phyloP scores from a whole-genome alignment of 257 asterid genomes.

The Solanum piurae region DNA sequence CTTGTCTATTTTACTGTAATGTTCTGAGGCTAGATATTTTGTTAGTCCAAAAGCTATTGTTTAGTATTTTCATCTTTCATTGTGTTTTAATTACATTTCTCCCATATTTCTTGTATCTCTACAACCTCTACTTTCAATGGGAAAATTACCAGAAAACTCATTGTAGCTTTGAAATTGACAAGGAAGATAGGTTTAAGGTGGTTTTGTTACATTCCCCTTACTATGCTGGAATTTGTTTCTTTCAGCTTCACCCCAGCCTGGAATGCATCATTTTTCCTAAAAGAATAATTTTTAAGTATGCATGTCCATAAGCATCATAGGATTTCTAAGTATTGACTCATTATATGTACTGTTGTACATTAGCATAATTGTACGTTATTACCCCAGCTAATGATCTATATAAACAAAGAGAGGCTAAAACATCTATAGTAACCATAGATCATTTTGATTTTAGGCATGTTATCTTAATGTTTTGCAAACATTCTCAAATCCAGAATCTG shows the following conservation, averaged over 20 bases:
- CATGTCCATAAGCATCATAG: not conserved
- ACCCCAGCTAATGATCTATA: not conserved
- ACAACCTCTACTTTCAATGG: not conserved
- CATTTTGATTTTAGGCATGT: not conserved
- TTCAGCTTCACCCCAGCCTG: not conserved
- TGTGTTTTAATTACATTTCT: not conserved
- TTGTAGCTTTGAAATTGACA: not conserved
- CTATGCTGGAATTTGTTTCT: not conserved
- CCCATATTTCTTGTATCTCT: not conserved
- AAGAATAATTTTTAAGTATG: not conserved
- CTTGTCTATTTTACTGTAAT: not conserved
- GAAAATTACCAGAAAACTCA: not conserved
- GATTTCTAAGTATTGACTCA: not conserved
- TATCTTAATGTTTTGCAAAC: not conserved
- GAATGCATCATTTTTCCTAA: not conserved
- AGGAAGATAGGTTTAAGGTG: not conserved
- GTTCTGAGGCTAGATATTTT: slow-evolving; percentile 16
- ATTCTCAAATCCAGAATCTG: not conserved
- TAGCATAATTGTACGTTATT: not conserved
- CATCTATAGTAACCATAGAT: not conserved
- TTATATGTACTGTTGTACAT: not conserved
- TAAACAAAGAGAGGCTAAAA: not conserved
- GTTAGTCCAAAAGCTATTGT: slow-evolving; percentile 21
- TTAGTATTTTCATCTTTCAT: slow-evolving; percentile 15
- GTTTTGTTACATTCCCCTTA: not conserved